These are phyloP conservation scores for Edaphochlamys debaryana DNA, from an alignment of 139 green algal genomes.

Conservation along the genomic window DNA sequence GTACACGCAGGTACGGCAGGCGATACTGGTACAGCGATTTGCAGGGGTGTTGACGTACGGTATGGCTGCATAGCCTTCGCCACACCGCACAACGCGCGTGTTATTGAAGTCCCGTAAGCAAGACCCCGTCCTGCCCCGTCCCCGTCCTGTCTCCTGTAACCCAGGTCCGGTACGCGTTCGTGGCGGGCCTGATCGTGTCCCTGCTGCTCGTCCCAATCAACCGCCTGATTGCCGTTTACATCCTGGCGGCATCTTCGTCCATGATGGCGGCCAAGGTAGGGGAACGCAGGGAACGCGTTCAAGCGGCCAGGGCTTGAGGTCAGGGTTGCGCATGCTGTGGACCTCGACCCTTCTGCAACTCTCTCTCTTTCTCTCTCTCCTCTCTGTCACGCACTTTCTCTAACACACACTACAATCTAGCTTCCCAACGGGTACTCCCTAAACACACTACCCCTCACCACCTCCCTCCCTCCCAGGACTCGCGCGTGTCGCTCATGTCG, in stretches of 20 bases:
- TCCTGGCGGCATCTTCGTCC: slow-evolving; percentile 50
- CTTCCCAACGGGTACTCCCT: no score
- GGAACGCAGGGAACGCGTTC: not conserved
- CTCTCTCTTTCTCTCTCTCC: no score
- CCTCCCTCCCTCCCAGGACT: slow-evolving; percentile 3
- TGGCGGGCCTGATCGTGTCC: slow-evolving; percentile 81
- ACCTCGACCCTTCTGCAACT: no score
- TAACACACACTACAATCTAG: not conserved
- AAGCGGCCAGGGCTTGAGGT: no score
- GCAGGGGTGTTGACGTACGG: not conserved
- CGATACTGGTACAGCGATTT: not conserved
- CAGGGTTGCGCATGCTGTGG: no score
- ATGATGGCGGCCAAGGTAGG: slow-evolving; percentile 83
- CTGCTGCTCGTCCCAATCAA: slow-evolving; percentile 88
- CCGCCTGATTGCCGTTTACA: slow-evolving; percentile 72
- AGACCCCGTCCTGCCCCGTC: no score
- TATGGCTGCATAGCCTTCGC: no score
- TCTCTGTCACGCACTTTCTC: not conserved
- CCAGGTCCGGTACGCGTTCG: slow-evolving; percentile 85
- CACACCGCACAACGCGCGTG: not conserved
- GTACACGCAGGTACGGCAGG: slow-evolving; percentile 76
- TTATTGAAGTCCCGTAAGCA: no score
- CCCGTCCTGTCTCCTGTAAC: no score
- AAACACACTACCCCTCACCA: slow-evolving; percentile 13
- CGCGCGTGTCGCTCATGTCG: slow-evolving; percentile 58